Evolutionary conservation across 306 rosid genomes (phyloP), one percentile per base, ranked within the genome.

Genomic region (Ammopiptanthus mongolicus): DNA sequence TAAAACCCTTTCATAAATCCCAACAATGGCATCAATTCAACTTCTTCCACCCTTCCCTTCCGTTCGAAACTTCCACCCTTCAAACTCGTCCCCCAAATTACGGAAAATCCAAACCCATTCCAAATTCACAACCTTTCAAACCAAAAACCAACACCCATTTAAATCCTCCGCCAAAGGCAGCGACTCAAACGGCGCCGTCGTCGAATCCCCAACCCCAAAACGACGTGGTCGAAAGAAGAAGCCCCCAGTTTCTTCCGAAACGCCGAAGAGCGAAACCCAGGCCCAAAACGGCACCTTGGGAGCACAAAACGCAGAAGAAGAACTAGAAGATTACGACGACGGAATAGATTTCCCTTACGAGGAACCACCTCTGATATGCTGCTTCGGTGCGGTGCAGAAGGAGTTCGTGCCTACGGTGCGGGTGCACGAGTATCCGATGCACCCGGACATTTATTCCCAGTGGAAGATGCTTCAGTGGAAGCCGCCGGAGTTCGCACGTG

Each of bases 401-500:
- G 98, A 95, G 71, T 90, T 95, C 22, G 62, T 95, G 28, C 96
- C 99, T 3, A 78, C 97, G 44, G 93, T 95, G 31, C 84, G 99
- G 69, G 97, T 92, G 53, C 88, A 79, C 65, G 82, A 84, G 19
- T 82, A 86, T 50, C 97, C 87, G 3, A 88, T 95, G 99, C 72
- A 95, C 87, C 89, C 83, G 3, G 98, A 92, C 52, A 89, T 82
- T 0, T 95, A 95, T 83, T 86, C 97, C 1, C 86, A 89, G 71
- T 95, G 99, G 99, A 95, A 95, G 71, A 95, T 90, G 97, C 86
- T 92, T 14, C 99, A 95, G 76, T 95, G 99, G 99, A 91, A 91
- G 74, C 96, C 97, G 0, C 99, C 99, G 29, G 99, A 95, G 76
- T 92, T 87, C 34, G 95, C 84, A 9, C 83, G 97, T 9, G 99